Conservation (phyloP, 371 early-diverging fungal species). For the Catenaria anguillulae region DNA sequence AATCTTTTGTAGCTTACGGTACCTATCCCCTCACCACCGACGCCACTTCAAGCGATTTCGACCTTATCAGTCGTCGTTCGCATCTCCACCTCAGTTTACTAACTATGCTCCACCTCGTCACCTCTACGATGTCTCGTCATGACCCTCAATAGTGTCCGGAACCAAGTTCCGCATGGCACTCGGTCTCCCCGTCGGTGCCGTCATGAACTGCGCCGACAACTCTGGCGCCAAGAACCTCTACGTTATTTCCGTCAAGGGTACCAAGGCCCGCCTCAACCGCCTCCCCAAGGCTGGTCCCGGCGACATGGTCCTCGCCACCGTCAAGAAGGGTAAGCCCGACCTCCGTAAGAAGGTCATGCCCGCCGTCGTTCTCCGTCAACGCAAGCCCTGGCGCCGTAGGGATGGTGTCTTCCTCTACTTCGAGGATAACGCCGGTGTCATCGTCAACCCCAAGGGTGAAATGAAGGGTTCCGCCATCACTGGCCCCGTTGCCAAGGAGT, state of each 20-base stretch:
- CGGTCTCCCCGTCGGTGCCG: slow-evolving; percentile 98
- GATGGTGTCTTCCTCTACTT: slow-evolving; percentile 99
- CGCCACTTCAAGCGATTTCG: too few species aligned
- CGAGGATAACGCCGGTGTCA: slow-evolving; percentile 96
- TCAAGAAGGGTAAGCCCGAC: slow-evolving; percentile 99
- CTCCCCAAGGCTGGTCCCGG: slow-evolving; percentile 98
- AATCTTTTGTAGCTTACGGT: too few species aligned
- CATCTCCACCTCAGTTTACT: too few species aligned
- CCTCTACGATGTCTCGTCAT: too few species aligned
- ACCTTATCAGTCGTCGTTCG: too few species aligned
- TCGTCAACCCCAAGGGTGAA: slow-evolving; percentile 99
- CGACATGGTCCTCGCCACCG: slow-evolving; percentile 98
- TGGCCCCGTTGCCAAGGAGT: slow-evolving; percentile 99
- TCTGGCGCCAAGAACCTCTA: slow-evolving; percentile 99
- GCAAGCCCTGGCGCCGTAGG: slow-evolving; percentile 98
- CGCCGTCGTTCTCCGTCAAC: slow-evolving; percentile 98
- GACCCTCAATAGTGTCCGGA: slow-evolving; percentile 71
- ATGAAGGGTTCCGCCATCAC: slow-evolving; percentile 99
- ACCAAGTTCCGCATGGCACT: slow-evolving; percentile 98
- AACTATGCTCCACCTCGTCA: too few species aligned
- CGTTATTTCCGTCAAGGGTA: slow-evolving; percentile 96
- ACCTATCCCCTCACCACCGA: too few species aligned
- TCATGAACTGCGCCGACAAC: slow-evolving; percentile 99
- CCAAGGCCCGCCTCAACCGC: slow-evolving; percentile 95
- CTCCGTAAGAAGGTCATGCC: slow-evolving; percentile 99